Evolutionary conservation across 208 protist genomes (phyloP).

Genomic region (Leptomonas pyrrhocoris): DNA sequence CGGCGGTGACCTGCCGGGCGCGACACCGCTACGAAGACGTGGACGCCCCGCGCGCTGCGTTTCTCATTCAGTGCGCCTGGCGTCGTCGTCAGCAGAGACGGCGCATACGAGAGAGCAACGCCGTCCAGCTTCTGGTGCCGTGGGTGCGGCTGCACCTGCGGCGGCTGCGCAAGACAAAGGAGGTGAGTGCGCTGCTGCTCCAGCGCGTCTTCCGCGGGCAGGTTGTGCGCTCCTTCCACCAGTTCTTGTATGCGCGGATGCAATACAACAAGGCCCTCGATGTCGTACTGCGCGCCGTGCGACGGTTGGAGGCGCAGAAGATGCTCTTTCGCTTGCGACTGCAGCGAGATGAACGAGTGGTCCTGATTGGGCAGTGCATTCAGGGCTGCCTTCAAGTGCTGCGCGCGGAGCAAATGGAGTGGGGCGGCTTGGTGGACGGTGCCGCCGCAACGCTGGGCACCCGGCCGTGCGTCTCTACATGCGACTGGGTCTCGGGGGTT

Average conservation of each 20-base stretch:
- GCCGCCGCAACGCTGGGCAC: constrained; percentile 25
- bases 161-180: constrained; percentile 44
- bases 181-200: constrained; percentile 56
- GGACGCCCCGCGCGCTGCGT: constrained; percentile 61
- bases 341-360: constrained; percentile 64
- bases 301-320: constrained; percentile 51
- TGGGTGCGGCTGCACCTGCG: constrained; percentile 51
- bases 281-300: constrained; percentile 42
- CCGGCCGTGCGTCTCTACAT: constrained; percentile 28
- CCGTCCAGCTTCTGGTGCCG: constrained; percentile 48
- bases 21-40: constrained; percentile 34
- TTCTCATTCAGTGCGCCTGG: constrained; percentile 72
- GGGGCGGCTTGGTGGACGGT: constrained; percentile 37
- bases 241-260: constrained; percentile 63
- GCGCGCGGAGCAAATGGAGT: constrained; percentile 61
- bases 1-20: constrained; percentile 31
- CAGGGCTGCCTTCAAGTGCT: constrained; percentile 44
- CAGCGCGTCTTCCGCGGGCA: constrained; percentile 72
- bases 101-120: constrained; percentile 36
- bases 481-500: constrained; percentile 43
- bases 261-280: constrained; percentile 47
- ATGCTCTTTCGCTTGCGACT: constrained; percentile 37
- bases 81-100: constrained; percentile 45
- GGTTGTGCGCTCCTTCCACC: constrained; percentile 55
- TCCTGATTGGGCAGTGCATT: constrained; percentile 53